Conservation (phyloP, 441 rosid genomes). For the Gossypium aridum region DNA sequence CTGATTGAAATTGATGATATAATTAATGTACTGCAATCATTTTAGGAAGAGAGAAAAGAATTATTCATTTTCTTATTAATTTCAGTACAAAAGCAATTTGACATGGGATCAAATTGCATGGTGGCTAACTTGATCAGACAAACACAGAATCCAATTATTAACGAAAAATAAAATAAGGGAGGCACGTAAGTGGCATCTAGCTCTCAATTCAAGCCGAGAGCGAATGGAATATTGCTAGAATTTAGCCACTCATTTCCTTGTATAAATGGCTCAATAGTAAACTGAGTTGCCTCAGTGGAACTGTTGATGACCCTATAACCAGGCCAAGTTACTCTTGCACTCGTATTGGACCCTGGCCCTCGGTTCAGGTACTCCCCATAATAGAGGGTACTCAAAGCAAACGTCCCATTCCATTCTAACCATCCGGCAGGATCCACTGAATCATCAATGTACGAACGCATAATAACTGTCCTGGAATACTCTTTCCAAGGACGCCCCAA, state of each 20-base stretch:
- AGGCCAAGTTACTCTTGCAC: constrained; percentile 37
- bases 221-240: constrained; percentile 21
- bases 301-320: constrained; percentile 34
- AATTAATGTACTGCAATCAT: not conserved
- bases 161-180: not conserved
- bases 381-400: constrained; percentile 30
- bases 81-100: not conserved
- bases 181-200: not conserved
- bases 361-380: constrained; percentile 38
- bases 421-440: constrained; percentile 37
- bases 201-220: constrained; percentile 12
- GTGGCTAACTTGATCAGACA: not conserved
- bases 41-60: not conserved
- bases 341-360: constrained; percentile 35
- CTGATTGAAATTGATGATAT: too few relatives aligned
- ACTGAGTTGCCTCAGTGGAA: constrained; percentile 28
- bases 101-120: not conserved
- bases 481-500: constrained; percentile 46
- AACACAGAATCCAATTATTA: not conserved
- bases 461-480: constrained; percentile 37
- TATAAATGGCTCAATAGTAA: constrained; percentile 28
- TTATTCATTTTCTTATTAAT: not conserved
- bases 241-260: constrained; percentile 37
- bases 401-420: constrained; percentile 35
- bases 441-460: constrained; percentile 29